These are phyloP conservation scores for Epichloe brachyelytri DNA, from an alignment of 2,329 filamentous ascomycete genomes.

Conservation along the genomic window DNA sequence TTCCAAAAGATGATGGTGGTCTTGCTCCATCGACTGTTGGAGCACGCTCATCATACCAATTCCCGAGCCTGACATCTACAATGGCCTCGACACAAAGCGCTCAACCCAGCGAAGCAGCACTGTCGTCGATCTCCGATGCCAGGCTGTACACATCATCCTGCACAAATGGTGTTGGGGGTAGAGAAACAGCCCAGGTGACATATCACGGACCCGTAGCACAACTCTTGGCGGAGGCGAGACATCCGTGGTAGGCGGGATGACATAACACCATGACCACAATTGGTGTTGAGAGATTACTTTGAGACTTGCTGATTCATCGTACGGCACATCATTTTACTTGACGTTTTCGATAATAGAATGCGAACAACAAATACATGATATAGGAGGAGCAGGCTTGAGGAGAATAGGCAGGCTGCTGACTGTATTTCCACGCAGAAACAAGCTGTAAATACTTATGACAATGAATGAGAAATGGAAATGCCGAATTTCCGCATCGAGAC, in stretches of 20 bases:
- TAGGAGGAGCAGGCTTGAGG: neutral
- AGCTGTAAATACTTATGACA: neutral
- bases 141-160: neutral
- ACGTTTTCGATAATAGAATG: neutral
- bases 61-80: neutral
- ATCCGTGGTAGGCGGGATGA: neutral
- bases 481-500: neutral
- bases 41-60: neutral
- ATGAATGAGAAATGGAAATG: neutral
- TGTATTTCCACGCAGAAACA: neutral
- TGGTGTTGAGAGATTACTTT: neutral
- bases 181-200: neutral
- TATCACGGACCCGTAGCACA: conserved; percentile 1
- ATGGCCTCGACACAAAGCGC: neutral
- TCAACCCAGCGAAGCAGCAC: neutral
- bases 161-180: neutral
- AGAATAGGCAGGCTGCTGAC: neutral
- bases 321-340: neutral
- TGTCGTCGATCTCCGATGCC: neutral
- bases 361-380: neutral
- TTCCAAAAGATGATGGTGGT: neutral
- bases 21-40: neutral
- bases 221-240: conserved; percentile 4
- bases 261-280: neutral
- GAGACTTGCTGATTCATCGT: neutral